Evolutionary conservation across 2,329 filamentous ascomycete genomes (phyloP), one percentile per base, ranked within the genome.

Genomic region (Talaromyces sp.): DNA sequence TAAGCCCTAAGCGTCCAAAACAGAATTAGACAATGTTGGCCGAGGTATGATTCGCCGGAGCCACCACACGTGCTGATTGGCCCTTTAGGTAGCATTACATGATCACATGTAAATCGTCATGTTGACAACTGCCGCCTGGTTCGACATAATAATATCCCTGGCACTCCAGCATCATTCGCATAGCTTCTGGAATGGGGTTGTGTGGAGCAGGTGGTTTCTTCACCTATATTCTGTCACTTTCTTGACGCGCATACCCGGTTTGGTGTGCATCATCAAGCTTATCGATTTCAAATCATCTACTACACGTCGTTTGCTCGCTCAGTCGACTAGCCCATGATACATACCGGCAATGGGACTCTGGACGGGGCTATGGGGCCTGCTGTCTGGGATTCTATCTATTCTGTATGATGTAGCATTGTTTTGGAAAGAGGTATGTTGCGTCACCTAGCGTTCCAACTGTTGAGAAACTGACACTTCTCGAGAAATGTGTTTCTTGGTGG

Each of bases 401-500:
- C 71, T 88, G 39, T 71, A 85, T 36, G 86, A 89, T 64, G 85
- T 89, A 55, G 74, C 81, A 62, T 74, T 79, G 51, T 89, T 87
- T 71, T 89, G 86, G 86, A 81, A 82, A 72, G 78, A 80, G 72
- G 87, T 88, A 59, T 36, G 57, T 59, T 22, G 39, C 47, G 19
- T 36, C 28, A 55, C 19, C 22, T 32, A 36, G 17, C 25, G 17
- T 39, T 58, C 36, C 17, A 39, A n/a, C 19, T 33, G 22, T 53
- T 30, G 15, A 51, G 27, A 11, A 27, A 22, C 59, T 63, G n/a
- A 63, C 55, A 10, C 4, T 8, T 25, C 13, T 39, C 55, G 36
- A 93, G 90, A 88, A 85, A 79, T 77, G 91, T 57, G 78, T 84
- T 64, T 79, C 79, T 59, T 91, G 89, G 86, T 88, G 87, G 80